Conservation (phyloP, 768 basidiomycete species). For the Kwoniella newhampshirensis region DNA sequence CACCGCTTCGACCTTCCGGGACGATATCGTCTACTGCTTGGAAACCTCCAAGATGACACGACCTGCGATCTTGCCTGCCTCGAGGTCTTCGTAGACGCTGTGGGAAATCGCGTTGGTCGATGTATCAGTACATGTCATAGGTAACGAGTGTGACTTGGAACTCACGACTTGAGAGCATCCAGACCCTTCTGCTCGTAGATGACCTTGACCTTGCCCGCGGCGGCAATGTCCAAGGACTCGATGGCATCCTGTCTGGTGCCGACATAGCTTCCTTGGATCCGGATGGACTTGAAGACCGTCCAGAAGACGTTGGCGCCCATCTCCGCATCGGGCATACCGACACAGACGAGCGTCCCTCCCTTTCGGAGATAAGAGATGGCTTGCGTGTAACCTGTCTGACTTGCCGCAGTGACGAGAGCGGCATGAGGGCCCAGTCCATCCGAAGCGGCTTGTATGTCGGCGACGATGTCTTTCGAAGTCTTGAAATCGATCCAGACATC, state of each 20-base stretch:
- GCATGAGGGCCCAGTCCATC: constrained; percentile 72
- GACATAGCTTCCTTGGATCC: constrained; percentile 56
- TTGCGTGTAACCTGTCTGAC: constrained; percentile 55
- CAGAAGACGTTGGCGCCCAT: constrained; percentile 55
- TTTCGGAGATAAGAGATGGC: constrained; percentile 66
- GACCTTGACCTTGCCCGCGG: constrained; percentile 63
- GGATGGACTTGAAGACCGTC: constrained; percentile 52
- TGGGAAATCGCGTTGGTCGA: neutral
- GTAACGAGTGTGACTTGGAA: constrained; percentile 1
- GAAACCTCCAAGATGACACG: constrained; percentile 25
- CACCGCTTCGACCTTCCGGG: neutral
- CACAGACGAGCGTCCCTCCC: constrained; percentile 61
- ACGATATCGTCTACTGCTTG: constrained; percentile 9
- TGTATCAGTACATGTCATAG: too few species aligned
- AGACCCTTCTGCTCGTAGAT: constrained; percentile 22
- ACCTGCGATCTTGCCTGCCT: constrained; percentile 31
- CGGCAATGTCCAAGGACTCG: constrained; percentile 77
- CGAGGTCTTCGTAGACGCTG: constrained; percentile 32
- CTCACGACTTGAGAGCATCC: constrained; percentile 24
- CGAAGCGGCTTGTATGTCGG: constrained; percentile 64
- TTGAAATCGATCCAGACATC: constrained; percentile 73
- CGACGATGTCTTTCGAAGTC: constrained; percentile 65
- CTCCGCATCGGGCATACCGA: constrained; percentile 66
- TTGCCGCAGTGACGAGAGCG: constrained; percentile 53
- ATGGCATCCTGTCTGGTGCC: constrained; percentile 70